Evolutionary conservation across 495 filamentous ascomycete genomes (phyloP), one percentile per base, ranked within the genome.

Genomic region (Aspergillus nanangensis): DNA sequence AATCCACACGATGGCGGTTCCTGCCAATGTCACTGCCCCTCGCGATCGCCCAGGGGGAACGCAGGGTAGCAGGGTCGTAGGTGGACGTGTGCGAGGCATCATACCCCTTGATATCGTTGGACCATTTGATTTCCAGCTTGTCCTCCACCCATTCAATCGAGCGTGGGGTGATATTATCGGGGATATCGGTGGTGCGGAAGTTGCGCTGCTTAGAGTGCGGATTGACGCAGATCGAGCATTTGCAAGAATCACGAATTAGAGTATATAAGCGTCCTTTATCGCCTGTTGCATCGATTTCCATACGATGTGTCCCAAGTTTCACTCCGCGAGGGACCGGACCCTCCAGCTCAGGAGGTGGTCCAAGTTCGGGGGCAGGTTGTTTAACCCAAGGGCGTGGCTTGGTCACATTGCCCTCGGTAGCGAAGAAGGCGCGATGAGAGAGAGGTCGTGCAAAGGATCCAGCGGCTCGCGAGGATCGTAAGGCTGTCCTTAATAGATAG

Each of bases 151-250:
- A 63, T 15, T 48, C 42, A 5, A 71, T 53, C 7, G 51, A 40
- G 9, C 50, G 42, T 2, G 79, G 61, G 9, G 46, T 23, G 38
- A 89, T 78, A 11, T 69, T 20, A 2, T 50, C 5, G 0, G 86
- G 84, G 21, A 96, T 83, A 31, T 94, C 85, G 34, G 71, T 69
- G 0, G 85, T 86, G 19, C 83, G 74, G 65, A 92, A 91, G 23
- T 76, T 80, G 63, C 92, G 91, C 58, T 97, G 92, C 44, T 81
- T 85, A 0, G 89, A 90, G 43, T 84, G 77, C 2, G 78, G 76
- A 62, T 95, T 82, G 32, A 92, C 75, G 63, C 92, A 96, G 3
- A 18, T 51, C 3, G 72, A 58, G 54, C 92, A 96, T 29, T 70
- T 54, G 61, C 92, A 97, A 31, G 76, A 56, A 58, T 97, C 91